These are phyloP conservation scores for Hexamita inflata DNA, from an alignment of 208 protist species.

Conservation along the genomic window DNA sequence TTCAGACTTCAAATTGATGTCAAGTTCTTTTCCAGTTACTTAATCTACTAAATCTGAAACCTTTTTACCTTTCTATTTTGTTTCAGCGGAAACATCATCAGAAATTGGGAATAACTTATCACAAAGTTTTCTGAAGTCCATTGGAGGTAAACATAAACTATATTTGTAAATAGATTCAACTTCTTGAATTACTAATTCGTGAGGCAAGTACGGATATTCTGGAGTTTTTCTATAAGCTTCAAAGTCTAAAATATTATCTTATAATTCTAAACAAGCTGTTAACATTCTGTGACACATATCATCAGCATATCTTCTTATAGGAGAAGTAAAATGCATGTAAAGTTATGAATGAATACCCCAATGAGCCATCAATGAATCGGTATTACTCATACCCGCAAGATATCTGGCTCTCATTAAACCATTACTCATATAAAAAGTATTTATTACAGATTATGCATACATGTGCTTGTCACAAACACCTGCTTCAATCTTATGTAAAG, in stretches of 20 bases:
- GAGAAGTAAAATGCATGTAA: slow-evolving; percentile 36
- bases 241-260: neutral
- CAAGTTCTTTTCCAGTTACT: too few relatives aligned
- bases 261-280: neutral
- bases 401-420: neutral
- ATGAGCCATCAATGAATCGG: neutral
- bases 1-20: too few relatives aligned
- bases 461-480: neutral
- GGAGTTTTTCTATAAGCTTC: too few relatives aligned
- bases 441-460: neutral
- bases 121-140: too few relatives aligned
- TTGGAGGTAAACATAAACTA: too few relatives aligned
- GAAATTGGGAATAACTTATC: too few relatives aligned
- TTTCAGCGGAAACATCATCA: too few relatives aligned
- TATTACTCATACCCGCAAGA: neutral
- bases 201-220: too few relatives aligned
- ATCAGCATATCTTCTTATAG: slow-evolving; percentile 34
- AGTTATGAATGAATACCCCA: neutral
- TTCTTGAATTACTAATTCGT: too few relatives aligned
- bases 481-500: neutral
- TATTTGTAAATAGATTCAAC: too few relatives aligned
- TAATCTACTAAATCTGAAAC: too few relatives aligned
- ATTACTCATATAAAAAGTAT: neutral
- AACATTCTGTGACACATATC: slow-evolving; percentile 24
- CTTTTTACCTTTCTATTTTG: too few relatives aligned